Evolutionary conservation across 352 stramenopile species (phyloP).

Genomic region (Hyphochytrium catenoides): DNA sequence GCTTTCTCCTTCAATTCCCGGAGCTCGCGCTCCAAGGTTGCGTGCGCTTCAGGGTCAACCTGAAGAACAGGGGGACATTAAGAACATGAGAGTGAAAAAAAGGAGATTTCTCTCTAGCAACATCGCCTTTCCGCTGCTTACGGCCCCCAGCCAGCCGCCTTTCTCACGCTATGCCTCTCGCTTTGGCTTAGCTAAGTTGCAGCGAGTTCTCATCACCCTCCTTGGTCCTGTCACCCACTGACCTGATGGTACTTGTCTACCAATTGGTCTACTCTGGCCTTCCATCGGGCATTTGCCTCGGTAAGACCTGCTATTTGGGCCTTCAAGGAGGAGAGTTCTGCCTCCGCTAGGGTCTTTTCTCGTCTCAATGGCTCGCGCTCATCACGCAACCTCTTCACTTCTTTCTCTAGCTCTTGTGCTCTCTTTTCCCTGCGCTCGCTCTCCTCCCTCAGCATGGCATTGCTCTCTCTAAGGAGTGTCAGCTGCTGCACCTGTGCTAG

Average conservation of each 20-base stretch:
- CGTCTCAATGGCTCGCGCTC: constrained; percentile 9
- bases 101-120: too few species aligned
- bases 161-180: too few species aligned
- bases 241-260: constrained; percentile 51
- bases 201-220: too few species aligned
- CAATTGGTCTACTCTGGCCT: constrained; percentile 42
- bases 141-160: too few species aligned
- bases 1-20: constrained; percentile 13
- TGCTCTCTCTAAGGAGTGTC: constrained; percentile 43
- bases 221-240: too few species aligned
- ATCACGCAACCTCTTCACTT: constrained; percentile 18
- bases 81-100: too few species aligned
- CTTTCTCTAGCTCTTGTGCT: constrained; percentile 23
- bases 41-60: constrained; percentile 34
- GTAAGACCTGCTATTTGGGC: constrained; percentile 25
- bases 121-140: too few species aligned
- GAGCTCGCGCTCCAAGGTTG: constrained; percentile 33
- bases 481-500: constrained; percentile 34
- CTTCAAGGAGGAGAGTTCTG: constrained; percentile 19
- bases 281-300: constrained; percentile 42
- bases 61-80: constrained; percentile 1
- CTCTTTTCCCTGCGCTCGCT: constrained; percentile 26
- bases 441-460: constrained; percentile 41
- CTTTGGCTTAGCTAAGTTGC: too few species aligned
- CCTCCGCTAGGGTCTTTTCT: too few species aligned